phyloP scores from a whole-genome alignment of 2,329 filamentous ascomycete species.

The Didymella exigua region DNA sequence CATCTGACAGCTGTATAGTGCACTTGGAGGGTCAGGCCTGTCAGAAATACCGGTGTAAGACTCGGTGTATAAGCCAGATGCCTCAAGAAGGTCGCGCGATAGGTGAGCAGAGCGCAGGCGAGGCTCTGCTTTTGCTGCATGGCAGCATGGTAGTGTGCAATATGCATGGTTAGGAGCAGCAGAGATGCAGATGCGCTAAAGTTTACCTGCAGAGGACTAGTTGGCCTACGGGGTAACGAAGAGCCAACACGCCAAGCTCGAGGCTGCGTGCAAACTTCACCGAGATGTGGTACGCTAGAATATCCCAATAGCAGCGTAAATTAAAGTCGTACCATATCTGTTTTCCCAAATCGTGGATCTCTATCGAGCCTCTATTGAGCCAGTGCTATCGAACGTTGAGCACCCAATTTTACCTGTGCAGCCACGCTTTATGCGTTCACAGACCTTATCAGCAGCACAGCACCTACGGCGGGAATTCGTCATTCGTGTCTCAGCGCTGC shows the following conservation, averaged over 20 bases:
- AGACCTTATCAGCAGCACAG: background rate
- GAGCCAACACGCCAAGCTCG: constrained; percentile 1
- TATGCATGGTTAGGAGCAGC: constrained; percentile 1
- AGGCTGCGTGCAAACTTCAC: background rate
- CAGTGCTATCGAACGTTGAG: constrained; percentile 10
- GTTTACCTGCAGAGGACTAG: constrained; percentile 14
- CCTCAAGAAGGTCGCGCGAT: background rate
- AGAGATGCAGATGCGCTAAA: constrained; percentile 14
- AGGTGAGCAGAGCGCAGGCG: constrained; percentile 1
- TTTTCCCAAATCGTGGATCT: background rate
- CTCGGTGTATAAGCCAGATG: background rate
- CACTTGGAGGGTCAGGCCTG: constrained; percentile 6
- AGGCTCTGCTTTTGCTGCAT: constrained; percentile 6
- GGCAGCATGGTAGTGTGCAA: too few relatives aligned
- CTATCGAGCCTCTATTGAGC: constrained; percentile 8
- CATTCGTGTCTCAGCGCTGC: constrained; percentile 3
- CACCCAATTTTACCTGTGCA: constrained; percentile 10
- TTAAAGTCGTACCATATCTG: constrained; percentile 11
- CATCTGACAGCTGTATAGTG: constrained; percentile 3
- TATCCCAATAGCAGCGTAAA: constrained; percentile 2
- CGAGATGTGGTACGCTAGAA: constrained; percentile 9
- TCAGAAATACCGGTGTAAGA: constrained; percentile 1
- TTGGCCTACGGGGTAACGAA: constrained; percentile 9
- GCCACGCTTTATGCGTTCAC: constrained; percentile 6
- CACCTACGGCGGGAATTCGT: constrained; percentile 3